Conservation (phyloP, 2,329 filamentous ascomycete species). For the Alternaria solani region DNA sequence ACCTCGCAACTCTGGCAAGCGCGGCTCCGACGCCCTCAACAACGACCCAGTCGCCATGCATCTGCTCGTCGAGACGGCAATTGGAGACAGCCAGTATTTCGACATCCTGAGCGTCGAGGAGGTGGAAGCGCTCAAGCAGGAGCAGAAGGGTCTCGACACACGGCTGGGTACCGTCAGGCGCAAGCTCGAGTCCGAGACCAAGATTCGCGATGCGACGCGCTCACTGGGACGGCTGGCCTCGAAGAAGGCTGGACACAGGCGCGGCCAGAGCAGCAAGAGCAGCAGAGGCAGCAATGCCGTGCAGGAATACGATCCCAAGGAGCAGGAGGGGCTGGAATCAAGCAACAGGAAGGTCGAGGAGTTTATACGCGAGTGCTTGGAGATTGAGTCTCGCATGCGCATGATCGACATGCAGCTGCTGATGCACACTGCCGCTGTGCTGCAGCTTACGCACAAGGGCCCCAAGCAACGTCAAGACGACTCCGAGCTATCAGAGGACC, state of each 20-base stretch:
- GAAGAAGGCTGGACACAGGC: slow-evolving; percentile 62
- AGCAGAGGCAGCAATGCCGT: slow-evolving; percentile 54
- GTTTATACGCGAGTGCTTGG: slow-evolving; percentile 79
- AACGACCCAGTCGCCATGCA: slow-evolving; percentile 80
- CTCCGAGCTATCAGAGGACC: slow-evolving; percentile 48
- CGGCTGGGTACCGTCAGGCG: slow-evolving; percentile 83
- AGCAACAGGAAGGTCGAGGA: slow-evolving; percentile 87
- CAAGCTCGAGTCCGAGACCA: slow-evolving; percentile 87
- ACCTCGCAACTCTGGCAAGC: slow-evolving; percentile 39
- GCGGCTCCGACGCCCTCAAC: slow-evolving; percentile 42
- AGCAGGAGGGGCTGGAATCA: slow-evolving; percentile 76
- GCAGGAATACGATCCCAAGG: slow-evolving; percentile 52
- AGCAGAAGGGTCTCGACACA: slow-evolving; percentile 73
- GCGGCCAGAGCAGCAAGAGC: slow-evolving; percentile 60
- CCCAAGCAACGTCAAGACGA: slow-evolving; percentile 66
- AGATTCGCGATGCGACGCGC: slow-evolving; percentile 90
- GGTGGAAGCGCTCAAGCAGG: slow-evolving; percentile 89
- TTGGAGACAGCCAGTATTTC: slow-evolving; percentile 85
- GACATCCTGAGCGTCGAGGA: slow-evolving; percentile 90
- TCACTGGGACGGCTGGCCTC: slow-evolving; percentile 85
- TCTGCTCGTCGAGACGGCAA: slow-evolving; percentile 89
- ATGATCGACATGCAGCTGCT: slow-evolving; percentile 79
- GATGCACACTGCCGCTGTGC: slow-evolving; percentile 89
- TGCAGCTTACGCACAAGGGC: slow-evolving; percentile 87
- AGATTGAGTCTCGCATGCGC: slow-evolving; percentile 76